Percentiles rank a stretch among this genome's conserved stretches.
phyloP scores from a whole-genome alignment of 768 basidiomycete genomes.

The Mrakia frigida region DNA sequence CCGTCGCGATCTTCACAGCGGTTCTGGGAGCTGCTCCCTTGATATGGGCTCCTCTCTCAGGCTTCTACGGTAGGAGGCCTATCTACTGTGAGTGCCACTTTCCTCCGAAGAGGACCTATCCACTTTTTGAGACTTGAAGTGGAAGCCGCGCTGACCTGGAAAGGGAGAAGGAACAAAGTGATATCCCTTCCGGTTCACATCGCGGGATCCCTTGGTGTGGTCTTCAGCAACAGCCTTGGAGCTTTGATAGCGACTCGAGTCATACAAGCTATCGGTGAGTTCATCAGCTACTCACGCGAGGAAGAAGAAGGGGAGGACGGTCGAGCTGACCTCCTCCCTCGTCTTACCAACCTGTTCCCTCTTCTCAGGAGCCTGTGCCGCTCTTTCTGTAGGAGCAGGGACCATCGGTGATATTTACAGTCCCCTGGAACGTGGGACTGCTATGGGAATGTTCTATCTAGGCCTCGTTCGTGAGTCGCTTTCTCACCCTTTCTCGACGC shows the following conservation, averaged over 20 bases:
- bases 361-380: conserved; percentile 37
- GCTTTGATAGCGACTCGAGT: conserved; percentile 59
- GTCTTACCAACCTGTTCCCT: no score
- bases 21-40: conserved; percentile 51
- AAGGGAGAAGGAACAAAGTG: no score
- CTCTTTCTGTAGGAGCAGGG: conserved; percentile 55
- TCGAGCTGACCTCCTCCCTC: background rate
- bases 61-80: conserved; percentile 57
- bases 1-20: conserved; percentile 51
- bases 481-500: background rate
- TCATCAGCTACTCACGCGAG: background rate
- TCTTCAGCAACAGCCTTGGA: conserved; percentile 48
- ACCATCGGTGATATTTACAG: conserved; percentile 44
- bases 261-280: conserved; percentile 55
- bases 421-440: conserved; percentile 5
- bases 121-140: background rate
- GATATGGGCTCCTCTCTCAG: conserved; percentile 53
- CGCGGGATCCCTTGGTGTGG: conserved; percentile 59
- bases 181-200: conserved; percentile 56
- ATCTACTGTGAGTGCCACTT: background rate
- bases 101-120: background rate
- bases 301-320: background rate
- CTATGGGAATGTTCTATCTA: conserved; percentile 28
- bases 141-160: background rate
- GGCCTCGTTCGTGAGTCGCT: background rate